phyloP scores from a whole-genome alignment of 306 rosid species.

The Rosa lucieae region DNA sequence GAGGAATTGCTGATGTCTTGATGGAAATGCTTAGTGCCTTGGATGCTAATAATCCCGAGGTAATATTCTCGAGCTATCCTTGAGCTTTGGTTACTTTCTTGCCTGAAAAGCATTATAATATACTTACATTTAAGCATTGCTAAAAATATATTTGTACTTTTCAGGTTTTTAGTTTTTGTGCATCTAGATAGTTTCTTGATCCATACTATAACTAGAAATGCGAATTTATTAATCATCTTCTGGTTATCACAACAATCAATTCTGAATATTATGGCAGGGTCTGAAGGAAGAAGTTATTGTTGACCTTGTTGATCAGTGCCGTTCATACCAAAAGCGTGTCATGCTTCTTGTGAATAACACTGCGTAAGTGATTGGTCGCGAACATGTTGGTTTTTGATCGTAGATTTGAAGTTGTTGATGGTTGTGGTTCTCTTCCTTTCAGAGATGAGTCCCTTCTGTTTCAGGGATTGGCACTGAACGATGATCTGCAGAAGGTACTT shows the following conservation, averaged over 20 bases:
- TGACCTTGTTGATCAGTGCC: constrained; percentile 98
- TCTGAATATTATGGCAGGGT: constrained; percentile 55
- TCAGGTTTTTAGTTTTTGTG: not conserved
- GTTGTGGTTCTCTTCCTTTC: constrained; percentile 36
- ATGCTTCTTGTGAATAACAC: constrained; percentile 88
- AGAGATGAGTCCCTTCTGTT: constrained; percentile 81
- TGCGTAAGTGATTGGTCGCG: constrained; percentile 40
- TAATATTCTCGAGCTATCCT: constrained; percentile 19
- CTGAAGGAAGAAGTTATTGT: constrained; percentile 86
- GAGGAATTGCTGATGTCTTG: constrained; percentile 80
- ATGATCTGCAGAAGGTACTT: constrained; percentile 81
- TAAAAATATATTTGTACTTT: not conserved
- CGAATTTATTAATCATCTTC: not conserved
- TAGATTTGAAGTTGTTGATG: constrained; percentile 19
- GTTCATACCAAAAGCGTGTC: constrained; percentile 79
- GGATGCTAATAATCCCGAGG: constrained; percentile 79
- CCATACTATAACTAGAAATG: not conserved
- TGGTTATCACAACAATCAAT: not conserved
- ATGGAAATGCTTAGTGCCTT: constrained; percentile 86
- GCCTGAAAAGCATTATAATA: not conserved
- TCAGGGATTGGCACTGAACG: constrained; percentile 81
- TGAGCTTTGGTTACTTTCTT: not conserved
- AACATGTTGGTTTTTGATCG: not conserved
- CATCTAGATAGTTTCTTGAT: not conserved
- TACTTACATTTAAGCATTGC: not conserved